Evolutionary conservation across 2,329 filamentous ascomycete genomes (phyloP), one percentile per base, ranked within the genome.

Genomic region (Xylaria sp.): DNA sequence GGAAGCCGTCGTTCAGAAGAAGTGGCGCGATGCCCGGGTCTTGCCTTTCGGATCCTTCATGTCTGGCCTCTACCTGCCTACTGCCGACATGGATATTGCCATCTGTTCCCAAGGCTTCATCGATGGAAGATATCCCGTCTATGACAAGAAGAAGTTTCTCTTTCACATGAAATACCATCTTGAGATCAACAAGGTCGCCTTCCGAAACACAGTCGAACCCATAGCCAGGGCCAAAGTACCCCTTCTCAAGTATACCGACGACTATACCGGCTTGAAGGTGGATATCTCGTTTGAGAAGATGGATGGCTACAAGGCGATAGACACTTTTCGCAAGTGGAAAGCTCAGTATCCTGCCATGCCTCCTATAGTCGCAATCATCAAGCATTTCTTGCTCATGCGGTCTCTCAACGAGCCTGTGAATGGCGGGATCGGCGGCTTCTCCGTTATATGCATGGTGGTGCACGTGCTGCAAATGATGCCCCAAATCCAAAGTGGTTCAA

Each of bases 281-380:
- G 96, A 99, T 78, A 88, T 99, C 13, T 98, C 94, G 0, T 98
- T 99, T 78, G 95, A 99, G 81, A 98, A 98, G 77, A 82, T 91
- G 44, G 93, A 92, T 51, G 96, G 96, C 12, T 83, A 98, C 10
- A 82, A 87, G 20, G 95, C 96, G 2, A 91, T 96, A 76, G 83
- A 90, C 20, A 98, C 94, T 0, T 97, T 98, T 78, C 81, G 89
- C 63, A 80, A 84, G 0, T 99, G 96, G 96, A 94, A 92, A 80
- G 75, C 84, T 15, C 84, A 91, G 63, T 97, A 91, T 73, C 94
- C 95, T 0, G 89, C 90, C 9, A 94, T 98, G 93, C 92, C 94
- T 0, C 88, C 93, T 50, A 84, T 99, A 28, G 93, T 97, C 46
- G 91, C 94, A 0, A 79, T 98, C 31, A 88, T 99, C 81, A 99